Base-by-base conservation (phyloP, 805 yeast species). In the Hermanozyma aechmeae region DNA sequence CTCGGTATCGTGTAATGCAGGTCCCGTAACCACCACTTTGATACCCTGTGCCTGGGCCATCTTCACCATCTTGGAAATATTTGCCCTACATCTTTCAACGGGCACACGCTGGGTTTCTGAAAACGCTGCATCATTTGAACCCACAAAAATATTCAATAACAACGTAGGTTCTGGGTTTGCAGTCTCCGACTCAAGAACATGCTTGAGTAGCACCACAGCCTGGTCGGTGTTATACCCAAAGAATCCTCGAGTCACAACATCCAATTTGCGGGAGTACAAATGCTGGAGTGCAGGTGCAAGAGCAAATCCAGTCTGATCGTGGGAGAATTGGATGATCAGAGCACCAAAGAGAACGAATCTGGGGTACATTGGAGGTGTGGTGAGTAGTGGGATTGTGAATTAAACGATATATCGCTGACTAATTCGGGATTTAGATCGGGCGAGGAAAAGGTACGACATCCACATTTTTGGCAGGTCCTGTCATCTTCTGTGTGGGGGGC, bases 221-320 rank as follows among this genome's bases (percentile, higher is more conserved):
- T 76, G 76, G 20, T 73, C 68, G 0, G 86, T 56, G 40, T 68
- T 82, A 56, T 82, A 86, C 1, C 96, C 96, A 1, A 74, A 48
- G 44, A 59, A 83, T 0, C 96, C 96, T 34, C 95, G 60, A 23
- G 71, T 76, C 2, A 85, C 45, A 3, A 87, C 58, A 38, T 83
- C 89, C 26, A 83, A 41, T 45, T 65, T 71, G 25, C 95, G 64
- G 2, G 63, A 52, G 47, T 82, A 81, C n/a, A 24, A 34, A 16
- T 61, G 43, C 22, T 56, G 63, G 16, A 79, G 44, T 0, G 69
- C 75, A 0, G 79, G 62, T 3, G 73, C 75, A 16, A 68, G 46
- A 4, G 65, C 57, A 45, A 72, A 76, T n/a, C 56, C 45, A 30
- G 27, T 25, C 12, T 61, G 62, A 27, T 60, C 53, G 42, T 47